Evolutionary conservation across 1,139 yeast genomes (phyloP).

Genomic region (Hyphopichia fennica): DNA sequence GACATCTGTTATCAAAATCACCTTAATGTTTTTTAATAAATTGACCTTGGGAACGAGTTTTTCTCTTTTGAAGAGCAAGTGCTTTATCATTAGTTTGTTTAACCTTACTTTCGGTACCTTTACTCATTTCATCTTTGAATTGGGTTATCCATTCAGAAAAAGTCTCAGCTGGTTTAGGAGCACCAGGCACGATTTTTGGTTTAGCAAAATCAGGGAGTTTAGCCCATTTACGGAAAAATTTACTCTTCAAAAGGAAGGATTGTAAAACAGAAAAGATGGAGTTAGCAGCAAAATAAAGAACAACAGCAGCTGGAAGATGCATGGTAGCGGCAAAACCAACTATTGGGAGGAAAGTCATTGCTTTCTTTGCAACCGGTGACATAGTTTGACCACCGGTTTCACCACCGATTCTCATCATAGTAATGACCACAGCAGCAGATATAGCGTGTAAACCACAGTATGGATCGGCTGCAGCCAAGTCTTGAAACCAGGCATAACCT

Average conservation of each 20-base stretch:
- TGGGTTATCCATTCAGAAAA: constrained; percentile 42
- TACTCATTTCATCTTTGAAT: constrained; percentile 31
- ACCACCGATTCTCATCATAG: constrained; percentile 82
- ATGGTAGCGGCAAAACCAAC: constrained; percentile 83
- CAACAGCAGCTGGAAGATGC: constrained; percentile 81
- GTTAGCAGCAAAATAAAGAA: constrained; percentile 80
- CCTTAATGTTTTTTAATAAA: constrained; percentile 43
- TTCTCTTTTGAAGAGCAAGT: constrained; percentile 41
- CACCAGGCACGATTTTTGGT: constrained; percentile 34
- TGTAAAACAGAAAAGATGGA: constrained; percentile 75
- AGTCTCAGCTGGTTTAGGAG: constrained; percentile 27
- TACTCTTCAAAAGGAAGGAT: constrained; percentile 61
- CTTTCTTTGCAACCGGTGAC: constrained; percentile 68
- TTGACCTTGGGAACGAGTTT: constrained; percentile 29
- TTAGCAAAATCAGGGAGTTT: constrained; percentile 68
- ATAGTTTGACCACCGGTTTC: constrained; percentile 79
- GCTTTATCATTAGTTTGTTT: constrained; percentile 37
- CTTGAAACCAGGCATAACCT: constrained; percentile 82
- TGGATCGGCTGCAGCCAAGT: constrained; percentile 84
- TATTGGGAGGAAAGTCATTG: constrained; percentile 74
- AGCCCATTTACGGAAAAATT: constrained; percentile 53
- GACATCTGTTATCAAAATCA: neutral
- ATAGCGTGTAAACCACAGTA: constrained; percentile 83
- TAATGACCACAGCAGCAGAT: constrained; percentile 77
- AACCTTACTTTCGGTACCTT: constrained; percentile 35